Evolutionary conservation across 2,329 filamentous ascomycete species (phyloP).

Genomic region (Cercospora sp.): DNA sequence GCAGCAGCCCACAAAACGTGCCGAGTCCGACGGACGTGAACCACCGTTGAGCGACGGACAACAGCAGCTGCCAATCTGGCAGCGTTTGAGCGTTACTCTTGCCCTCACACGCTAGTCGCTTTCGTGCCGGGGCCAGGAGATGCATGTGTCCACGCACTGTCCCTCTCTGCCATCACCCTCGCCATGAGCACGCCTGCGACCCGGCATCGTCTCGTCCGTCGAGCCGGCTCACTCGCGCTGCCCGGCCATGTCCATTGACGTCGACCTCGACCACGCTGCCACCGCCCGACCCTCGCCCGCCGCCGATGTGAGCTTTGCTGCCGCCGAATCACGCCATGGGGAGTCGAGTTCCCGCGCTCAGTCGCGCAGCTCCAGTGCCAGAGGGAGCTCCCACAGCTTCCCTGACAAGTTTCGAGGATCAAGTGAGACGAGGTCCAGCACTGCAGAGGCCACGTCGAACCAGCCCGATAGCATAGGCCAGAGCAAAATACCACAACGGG

Average conservation of each 20-base stretch:
- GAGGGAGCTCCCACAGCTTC: constrained; percentile 20
- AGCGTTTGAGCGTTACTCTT: background rate
- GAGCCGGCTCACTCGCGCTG: background rate
- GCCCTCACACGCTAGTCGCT: background rate
- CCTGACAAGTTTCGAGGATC: constrained; percentile 13
- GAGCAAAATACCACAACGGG: constrained; percentile 20
- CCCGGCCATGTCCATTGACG: constrained; percentile 27
- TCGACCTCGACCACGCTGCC: constrained; percentile 17
- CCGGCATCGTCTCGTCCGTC: background rate
- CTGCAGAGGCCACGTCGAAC: constrained; percentile 4
- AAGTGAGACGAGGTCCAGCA: constrained; percentile 12
- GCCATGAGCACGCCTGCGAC: constrained; percentile 12
- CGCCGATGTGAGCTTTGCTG: constrained; percentile 32
- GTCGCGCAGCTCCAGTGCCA: constrained; percentile 29
- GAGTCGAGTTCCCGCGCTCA: constrained; percentile 33
- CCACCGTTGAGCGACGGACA: background rate
- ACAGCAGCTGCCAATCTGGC: background rate
- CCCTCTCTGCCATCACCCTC: background rate
- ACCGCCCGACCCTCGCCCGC: constrained; percentile 23
- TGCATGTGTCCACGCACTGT: background rate
- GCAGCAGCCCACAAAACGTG: background rate
- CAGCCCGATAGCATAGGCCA: constrained; percentile 12
- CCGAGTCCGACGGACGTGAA: background rate
- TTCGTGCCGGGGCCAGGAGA: background rate
- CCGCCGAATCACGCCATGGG: constrained; percentile 26